Evolutionary conservation across 495 filamentous ascomycete genomes (phyloP).

Genomic region (Hyaloscypha bicolor): DNA sequence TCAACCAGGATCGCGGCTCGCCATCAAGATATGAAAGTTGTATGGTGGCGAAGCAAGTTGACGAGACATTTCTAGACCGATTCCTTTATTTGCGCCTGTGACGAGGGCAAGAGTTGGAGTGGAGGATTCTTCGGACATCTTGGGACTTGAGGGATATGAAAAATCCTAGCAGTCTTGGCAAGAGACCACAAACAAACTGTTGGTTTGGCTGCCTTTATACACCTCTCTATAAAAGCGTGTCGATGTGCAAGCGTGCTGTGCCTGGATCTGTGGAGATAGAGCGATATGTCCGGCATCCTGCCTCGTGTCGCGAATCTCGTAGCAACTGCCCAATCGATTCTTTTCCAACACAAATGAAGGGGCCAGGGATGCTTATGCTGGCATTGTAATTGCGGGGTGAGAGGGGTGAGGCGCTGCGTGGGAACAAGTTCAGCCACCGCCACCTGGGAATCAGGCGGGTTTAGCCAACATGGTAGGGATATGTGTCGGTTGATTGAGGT

Average conservation of each 20-base stretch:
- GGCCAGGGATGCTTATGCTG: background rate
- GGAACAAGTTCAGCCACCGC: background rate
- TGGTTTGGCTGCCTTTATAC: background rate
- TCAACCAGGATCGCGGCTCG: slow-evolving; percentile 36
- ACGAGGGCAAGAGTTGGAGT: slow-evolving; percentile 28
- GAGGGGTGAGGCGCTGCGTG: background rate
- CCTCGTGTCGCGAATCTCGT: background rate
- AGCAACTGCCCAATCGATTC: background rate
- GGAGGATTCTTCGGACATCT: background rate
- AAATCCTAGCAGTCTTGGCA: background rate
- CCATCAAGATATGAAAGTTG: slow-evolving; percentile 42
- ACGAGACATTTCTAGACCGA: slow-evolving; percentile 44
- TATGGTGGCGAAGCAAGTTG: slow-evolving; percentile 35
- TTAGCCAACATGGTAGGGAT: no score
- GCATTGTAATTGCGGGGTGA: background rate
- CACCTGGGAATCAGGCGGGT: no score
- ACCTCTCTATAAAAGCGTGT: no score
- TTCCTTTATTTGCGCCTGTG: slow-evolving; percentile 50
- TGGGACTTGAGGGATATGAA: background rate
- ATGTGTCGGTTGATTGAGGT: no score
- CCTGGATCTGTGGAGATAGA: background rate
- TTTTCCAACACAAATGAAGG: background rate
- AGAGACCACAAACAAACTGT: background rate
- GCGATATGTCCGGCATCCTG: background rate
- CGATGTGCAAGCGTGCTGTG: background rate